Evolutionary conservation across 176 grass and related monocot species (phyloP).

Genomic region (Triticum dicoccoides): DNA sequence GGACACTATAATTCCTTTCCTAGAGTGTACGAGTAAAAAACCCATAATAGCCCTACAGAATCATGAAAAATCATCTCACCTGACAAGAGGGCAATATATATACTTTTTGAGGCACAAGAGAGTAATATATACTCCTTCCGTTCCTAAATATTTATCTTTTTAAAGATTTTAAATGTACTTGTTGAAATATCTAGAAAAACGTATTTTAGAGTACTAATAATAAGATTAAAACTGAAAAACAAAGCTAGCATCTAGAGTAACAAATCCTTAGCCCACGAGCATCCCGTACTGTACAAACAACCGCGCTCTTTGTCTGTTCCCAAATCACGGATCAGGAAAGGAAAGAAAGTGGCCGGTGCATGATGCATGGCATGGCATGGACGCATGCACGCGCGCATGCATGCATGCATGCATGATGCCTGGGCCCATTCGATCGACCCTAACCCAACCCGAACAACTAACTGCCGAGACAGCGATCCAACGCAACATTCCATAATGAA

Average conservation of each 20-base stretch:
- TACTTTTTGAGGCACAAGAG: no score
- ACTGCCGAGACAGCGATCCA: not conserved
- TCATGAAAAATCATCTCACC: not conserved
- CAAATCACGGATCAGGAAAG: slow-evolving; percentile 21
- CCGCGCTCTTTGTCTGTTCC: slow-evolving; percentile 10
- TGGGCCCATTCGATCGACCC: not conserved
- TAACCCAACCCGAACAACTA: not conserved
- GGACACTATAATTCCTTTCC: not conserved
- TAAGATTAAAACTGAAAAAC: not conserved
- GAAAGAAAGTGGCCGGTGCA: not conserved
- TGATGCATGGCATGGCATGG: not conserved
- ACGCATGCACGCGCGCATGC: not conserved
- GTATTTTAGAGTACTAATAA: no score
- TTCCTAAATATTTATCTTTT: no score
- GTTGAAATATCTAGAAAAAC: no score
- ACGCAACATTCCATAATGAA: not conserved
- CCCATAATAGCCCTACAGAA: not conserved
- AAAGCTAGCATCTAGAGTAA: not conserved
- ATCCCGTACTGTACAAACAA: not conserved
- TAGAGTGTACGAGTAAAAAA: not conserved
- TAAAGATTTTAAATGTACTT: no score
- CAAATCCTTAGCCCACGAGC: not conserved
- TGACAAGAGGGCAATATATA: no score
- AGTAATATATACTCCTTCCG: no score
- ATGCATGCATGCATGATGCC: not conserved